Evolutionary conservation across 2,329 filamentous ascomycete species (phyloP).

Genomic region (Ceratocystis papillata): DNA sequence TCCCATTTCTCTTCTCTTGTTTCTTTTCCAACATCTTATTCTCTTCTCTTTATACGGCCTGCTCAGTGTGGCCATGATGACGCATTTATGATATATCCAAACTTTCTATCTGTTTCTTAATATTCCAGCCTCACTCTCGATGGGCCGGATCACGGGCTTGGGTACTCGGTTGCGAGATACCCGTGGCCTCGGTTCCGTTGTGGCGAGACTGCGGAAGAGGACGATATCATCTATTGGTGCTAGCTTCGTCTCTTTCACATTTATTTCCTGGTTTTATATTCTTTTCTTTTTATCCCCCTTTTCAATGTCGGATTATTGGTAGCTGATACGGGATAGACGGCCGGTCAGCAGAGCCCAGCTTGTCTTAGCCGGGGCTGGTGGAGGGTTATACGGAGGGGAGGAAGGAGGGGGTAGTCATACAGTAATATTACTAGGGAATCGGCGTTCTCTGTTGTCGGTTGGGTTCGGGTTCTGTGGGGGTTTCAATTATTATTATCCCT

Average conservation of each 20-base stretch:
- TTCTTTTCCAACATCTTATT: conserved; percentile 15
- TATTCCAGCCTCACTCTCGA: neutral
- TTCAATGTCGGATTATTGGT: neutral
- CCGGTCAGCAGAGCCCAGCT: conserved; percentile 1
- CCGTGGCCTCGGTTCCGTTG: neutral
- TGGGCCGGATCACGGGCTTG: neutral
- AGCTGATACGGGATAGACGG: neutral
- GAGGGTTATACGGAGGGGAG: neutral
- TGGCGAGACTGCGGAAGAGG: neutral
- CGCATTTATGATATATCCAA: conserved; percentile 4
- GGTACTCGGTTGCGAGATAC: conserved; percentile 10
- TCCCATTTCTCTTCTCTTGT: conserved; percentile 21
- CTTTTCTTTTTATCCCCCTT: neutral
- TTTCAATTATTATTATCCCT: neutral
- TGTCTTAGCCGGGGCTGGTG: neutral
- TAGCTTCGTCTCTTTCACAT: neutral
- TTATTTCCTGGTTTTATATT: neutral
- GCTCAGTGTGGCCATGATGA: conserved; percentile 10
- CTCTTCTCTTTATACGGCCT: conserved; percentile 8
- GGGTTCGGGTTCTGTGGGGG: neutral
- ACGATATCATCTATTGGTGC: conserved; percentile 3
- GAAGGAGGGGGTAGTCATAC: neutral
- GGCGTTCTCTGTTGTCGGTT: conserved; percentile 6
- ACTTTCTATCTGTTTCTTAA: conserved; percentile 11
- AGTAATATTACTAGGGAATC: conserved; percentile 7